A percentile compares a stretch with the other conserved stretches of the same genome.
Conservation (phyloP, 1,284 basidiomycete species). For the Hypsizygus ulmarius region DNA sequence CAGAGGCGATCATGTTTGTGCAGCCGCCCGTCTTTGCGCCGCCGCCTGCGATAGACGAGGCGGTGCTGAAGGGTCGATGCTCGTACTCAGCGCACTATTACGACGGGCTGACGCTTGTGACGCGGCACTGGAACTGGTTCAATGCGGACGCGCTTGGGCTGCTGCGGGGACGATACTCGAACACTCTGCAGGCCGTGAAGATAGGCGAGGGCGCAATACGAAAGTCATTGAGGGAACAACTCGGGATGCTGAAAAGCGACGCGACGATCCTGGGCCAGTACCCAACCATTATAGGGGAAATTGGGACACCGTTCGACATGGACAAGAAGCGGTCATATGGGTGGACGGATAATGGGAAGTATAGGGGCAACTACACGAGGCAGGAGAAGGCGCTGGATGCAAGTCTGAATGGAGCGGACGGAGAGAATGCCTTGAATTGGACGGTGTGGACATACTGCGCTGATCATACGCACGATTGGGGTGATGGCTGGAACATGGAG, state of each 20-base stretch:
- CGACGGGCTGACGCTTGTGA: constrained; percentile 85
- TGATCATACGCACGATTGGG: constrained; percentile 81
- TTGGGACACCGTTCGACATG: constrained; percentile 93
- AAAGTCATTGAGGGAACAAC: constrained; percentile 79
- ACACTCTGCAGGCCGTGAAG: constrained; percentile 62
- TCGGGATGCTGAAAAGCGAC: constrained; percentile 78
- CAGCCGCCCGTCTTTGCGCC: constrained; percentile 90
- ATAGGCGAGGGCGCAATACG: constrained; percentile 85
- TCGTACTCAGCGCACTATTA: constrained; percentile 91
- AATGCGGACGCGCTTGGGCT: constrained; percentile 95
- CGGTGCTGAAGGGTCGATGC: constrained; percentile 67
- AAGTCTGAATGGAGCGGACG: constrained; percentile 87
- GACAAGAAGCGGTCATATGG: constrained; percentile 83
- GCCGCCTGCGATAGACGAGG: constrained; percentile 62
- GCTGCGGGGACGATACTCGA: constrained; percentile 84
- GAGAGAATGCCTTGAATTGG: constrained; percentile 77
- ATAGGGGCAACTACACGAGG: constrained; percentile 74
- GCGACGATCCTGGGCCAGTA: constrained; percentile 63
- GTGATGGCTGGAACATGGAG: constrained; percentile 96
- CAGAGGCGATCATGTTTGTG: constrained; percentile 86
- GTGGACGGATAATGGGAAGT: constrained; percentile 73
- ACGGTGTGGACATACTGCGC: constrained; percentile 93
- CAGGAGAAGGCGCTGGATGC: constrained; percentile 92
- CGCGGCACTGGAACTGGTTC: constrained; percentile 94
- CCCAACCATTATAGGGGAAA: constrained; percentile 94